Conservation (phyloP, 2,329 filamentous ascomycete species). For the Colletotrichum neosansevieriae region DNA sequence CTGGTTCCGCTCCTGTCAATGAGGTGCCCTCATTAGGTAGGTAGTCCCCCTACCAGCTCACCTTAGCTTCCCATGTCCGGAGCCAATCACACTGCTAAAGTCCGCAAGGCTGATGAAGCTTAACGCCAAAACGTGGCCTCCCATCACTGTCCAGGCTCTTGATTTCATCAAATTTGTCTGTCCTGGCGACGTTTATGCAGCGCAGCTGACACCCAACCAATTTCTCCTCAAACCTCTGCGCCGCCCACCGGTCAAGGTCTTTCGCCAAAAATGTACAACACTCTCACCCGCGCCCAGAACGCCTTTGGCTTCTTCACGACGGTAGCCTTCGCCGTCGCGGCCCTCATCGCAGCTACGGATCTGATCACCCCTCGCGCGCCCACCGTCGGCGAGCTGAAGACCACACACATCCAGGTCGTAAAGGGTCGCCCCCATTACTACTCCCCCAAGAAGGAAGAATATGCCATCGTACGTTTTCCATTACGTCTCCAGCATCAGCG, state of each 20-base stretch:
- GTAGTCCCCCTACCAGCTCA: neutral
- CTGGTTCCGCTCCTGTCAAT: constrained; percentile 13
- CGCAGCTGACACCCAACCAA: neutral
- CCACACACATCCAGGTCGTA: constrained; percentile 87
- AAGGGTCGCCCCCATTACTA: constrained; percentile 97
- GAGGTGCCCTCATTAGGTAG: neutral
- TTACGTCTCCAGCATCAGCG: too few species aligned
- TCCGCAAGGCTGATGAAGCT: constrained; percentile 40
- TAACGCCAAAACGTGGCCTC: constrained; percentile 32
- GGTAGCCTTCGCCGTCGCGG: constrained; percentile 84
- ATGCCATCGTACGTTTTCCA: constrained; percentile 70
- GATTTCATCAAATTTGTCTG: too few species aligned
- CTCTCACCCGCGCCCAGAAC: constrained; percentile 86
- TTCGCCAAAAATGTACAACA: constrained; percentile 81
- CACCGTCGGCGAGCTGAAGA: constrained; percentile 68
- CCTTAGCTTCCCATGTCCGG: neutral
- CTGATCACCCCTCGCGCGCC: constrained; percentile 78
- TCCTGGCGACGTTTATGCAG: constrained; percentile 7
- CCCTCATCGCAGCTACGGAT: constrained; percentile 84
- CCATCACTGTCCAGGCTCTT: constrained; percentile 8
- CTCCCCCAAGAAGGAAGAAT: constrained; percentile 91
- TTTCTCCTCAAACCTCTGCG: constrained; percentile 6
- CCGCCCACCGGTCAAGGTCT: constrained; percentile 6
- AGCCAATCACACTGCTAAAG: constrained; percentile 26
- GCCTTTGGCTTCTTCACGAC: constrained; percentile 99